phyloP scores from a whole-genome alignment of 1,284 basidiomycete genomes.

The Cutaneotrichosporon sp. region DNA sequence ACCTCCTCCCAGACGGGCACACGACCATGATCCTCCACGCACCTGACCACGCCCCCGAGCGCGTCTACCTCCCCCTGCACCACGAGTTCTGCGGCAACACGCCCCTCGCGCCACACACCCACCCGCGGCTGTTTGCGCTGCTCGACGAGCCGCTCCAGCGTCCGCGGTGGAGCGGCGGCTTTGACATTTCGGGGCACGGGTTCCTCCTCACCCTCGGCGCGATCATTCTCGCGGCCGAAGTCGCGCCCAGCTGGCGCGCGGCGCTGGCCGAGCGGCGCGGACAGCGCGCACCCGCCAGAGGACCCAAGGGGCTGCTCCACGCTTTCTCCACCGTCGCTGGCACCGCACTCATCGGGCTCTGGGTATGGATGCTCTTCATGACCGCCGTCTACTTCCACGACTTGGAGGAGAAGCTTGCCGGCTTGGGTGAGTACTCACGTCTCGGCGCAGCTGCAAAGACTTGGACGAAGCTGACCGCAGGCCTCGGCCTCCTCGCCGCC shows the following conservation, averaged over 20 bases:
- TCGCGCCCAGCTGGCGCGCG: slow-evolving; percentile 55
- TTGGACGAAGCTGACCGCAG: slow-evolving; percentile 16
- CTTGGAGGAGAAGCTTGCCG: slow-evolving; percentile 81
- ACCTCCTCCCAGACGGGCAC: slow-evolving; percentile 15
- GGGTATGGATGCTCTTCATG: slow-evolving; percentile 73
- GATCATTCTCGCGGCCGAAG: slow-evolving; percentile 76
- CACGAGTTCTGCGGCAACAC: slow-evolving; percentile 61
- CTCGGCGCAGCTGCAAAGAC: neutral
- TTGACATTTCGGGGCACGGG: slow-evolving; percentile 92
- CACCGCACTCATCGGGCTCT: slow-evolving; percentile 62
- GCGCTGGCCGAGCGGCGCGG: slow-evolving; percentile 9
- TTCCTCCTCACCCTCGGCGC: slow-evolving; percentile 86
- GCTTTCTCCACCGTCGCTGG: slow-evolving; percentile 21
- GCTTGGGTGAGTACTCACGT: slow-evolving; percentile 65
- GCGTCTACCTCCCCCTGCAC: slow-evolving; percentile 32
- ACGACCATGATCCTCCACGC: slow-evolving; percentile 55
- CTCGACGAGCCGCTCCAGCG: slow-evolving; percentile 31
- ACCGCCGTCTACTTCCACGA: slow-evolving; percentile 91
- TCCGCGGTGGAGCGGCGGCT: slow-evolving; percentile 67
- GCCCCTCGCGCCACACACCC: slow-evolving; percentile 62
- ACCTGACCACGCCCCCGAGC: slow-evolving; percentile 6
- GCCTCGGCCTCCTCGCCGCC: slow-evolving; percentile 31
- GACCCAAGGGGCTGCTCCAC: slow-evolving; percentile 17
- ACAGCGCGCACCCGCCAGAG: neutral
- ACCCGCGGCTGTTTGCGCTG: slow-evolving; percentile 65